Evolutionary conservation across 495 filamentous ascomycete genomes (phyloP), one percentile per base, ranked within the genome.

Genomic region (Hypoxylon crocopeplum): DNA sequence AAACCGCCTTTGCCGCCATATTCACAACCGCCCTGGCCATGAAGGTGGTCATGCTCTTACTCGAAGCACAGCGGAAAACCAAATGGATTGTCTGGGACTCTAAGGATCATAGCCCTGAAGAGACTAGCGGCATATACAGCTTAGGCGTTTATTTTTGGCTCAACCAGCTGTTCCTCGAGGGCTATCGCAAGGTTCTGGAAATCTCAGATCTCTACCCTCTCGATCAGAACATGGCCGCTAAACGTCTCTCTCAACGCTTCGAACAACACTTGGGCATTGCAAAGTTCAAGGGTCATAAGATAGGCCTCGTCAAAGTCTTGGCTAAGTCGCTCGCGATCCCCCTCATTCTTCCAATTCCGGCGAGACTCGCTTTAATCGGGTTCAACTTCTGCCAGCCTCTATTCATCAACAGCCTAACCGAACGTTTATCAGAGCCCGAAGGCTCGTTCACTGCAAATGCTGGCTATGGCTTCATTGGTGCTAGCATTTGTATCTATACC

Each of bases 311-410:
- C 16, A 55, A 50, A 44, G 27, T 32, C 32, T 21, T 71, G 25
- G 40, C 24, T 3, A 12, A 13, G 7, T 45, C 57, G 2, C 22
- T 56, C 27, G 17, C 55, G 56, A 42, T 68, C n/a, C 75, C 76
- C 39, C 41, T 87, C 3, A 61, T 78, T 2, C 67, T 77, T 7
- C 81, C 72, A 3, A 71, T 85, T 38, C 76, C 77, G 2, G 83
- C 86, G 2, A 70, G 85, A 24, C 66, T 80, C 1, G 79, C 71
- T 29, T 75, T 84, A 2, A 83, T 81, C 16, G 86, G 74, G 0
- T 84, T 89, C 66, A 81, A 74, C 45, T 83, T 86, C 54, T 81
- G 79, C 33, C 87, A 89, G 63, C 87, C 87, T 2, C 77, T 90
- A 37, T 75, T 90, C 16, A 76, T 90, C 11, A 75, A 82, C 38